Evolutionary conservation across 768 basidiomycete species (phyloP).

Genomic region (Naganishia vaughanmartiniae): DNA sequence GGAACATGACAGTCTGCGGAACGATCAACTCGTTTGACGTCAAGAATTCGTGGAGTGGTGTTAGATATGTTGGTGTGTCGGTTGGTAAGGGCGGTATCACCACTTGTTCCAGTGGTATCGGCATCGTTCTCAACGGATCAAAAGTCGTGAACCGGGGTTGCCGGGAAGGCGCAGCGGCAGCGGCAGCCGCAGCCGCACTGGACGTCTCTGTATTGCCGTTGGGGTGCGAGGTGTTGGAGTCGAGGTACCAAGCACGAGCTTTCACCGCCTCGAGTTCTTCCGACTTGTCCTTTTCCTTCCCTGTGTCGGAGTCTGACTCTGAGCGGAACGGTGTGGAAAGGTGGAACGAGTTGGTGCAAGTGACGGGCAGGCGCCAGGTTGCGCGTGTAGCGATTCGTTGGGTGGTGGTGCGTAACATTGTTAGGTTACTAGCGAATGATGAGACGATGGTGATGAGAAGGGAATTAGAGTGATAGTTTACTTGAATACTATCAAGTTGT

Average conservation of each 20-base stretch:
- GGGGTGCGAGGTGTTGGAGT: background rate
- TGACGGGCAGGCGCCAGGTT: background rate
- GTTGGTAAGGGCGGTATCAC: constrained; percentile 20
- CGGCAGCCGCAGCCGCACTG: too few species aligned
- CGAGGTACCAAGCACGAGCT: constrained; percentile 34
- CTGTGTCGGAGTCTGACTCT: background rate
- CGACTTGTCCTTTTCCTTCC: background rate
- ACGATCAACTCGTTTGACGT: constrained; percentile 29
- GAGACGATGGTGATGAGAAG: background rate
- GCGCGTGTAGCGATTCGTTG: too few species aligned
- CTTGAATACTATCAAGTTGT: background rate
- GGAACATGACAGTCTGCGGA: constrained; percentile 24
- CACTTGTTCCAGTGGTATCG: constrained; percentile 6
- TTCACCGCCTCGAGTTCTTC: constrained; percentile 22
- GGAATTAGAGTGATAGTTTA: background rate
- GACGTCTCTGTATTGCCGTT: background rate
- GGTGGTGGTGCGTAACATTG: background rate
- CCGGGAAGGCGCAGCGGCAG: background rate
- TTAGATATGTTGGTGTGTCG: constrained; percentile 16
- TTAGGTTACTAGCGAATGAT: background rate
- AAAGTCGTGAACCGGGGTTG: constrained; percentile 32
- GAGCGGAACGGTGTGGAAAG: background rate
- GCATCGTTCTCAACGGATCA: constrained; percentile 30
- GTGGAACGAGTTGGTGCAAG: constrained; percentile 1
- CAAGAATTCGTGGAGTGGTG: constrained; percentile 28